Percentiles rank a stretch among this genome's conserved stretches.
These are phyloP conservation scores for Pyrus hybrid DNA, from an alignment of 331 rosid genomes.

Conservation along the genomic window DNA sequence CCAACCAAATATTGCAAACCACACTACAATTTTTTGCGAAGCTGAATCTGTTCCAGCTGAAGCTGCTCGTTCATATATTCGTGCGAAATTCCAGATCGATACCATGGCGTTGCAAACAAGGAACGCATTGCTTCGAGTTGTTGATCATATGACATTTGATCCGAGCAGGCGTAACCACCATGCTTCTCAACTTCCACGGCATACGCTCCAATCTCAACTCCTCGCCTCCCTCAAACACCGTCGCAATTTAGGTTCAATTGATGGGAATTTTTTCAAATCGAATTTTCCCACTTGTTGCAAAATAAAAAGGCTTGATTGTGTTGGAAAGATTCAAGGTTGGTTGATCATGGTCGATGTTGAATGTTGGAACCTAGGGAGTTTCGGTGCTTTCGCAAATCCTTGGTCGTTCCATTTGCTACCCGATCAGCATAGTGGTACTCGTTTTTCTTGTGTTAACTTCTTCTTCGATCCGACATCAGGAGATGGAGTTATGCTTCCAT, in stretches of 20 bases:
- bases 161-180: neutral
- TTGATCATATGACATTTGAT: neutral
- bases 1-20: neutral
- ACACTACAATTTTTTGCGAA: neutral
- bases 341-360: neutral
- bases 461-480: neutral
- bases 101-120: neutral
- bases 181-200: neutral
- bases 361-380: neutral
- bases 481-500: neutral
- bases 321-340: neutral
- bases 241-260: neutral
- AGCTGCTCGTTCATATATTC: neutral
- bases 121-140: neutral
- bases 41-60: neutral
- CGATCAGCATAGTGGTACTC: too few species aligned
- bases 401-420: neutral
- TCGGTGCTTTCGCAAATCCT: neutral
- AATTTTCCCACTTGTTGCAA: neutral
- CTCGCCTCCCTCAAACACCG: neutral
- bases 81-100: too few species aligned
- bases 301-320: neutral
- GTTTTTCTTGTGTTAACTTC: neutral
- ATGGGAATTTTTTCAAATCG: neutral
- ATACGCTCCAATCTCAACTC: neutral